Evolutionary conservation across 177 flowering plant species (phyloP), one percentile per base, ranked within the genome.

Genomic region (Vitis hybrid): DNA sequence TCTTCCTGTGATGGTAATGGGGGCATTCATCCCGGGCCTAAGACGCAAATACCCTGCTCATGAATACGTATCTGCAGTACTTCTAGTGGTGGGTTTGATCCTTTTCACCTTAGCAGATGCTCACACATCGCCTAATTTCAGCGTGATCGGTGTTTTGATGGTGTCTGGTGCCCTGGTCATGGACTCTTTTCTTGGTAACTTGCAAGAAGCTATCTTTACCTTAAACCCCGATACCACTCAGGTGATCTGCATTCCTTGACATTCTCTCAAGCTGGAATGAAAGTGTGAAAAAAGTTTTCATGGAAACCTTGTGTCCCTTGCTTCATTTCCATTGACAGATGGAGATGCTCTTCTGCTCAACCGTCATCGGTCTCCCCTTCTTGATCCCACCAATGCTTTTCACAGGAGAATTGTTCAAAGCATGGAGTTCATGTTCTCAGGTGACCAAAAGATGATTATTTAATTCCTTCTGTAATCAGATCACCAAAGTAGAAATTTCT

Each of bases 1-100:
- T 30, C 74, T 95, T 73, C 99, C 99, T 0, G 99, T 95, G 76
- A 95, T 95, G 99, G 65, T 95, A 71, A 95, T 95, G 99, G 99
- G 99, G 16, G 94, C 98, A 11, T 93, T 95, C 72, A 91, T 95
- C 19, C 98, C 99, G 0, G 99, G 99, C 1, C 82, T 95, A 35
- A 81, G 98, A 63, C 65, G 99, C 61, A 95, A 91, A 78, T 95
- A 95, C 70, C 94, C 98, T 0, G 65, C 72, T 50, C 92, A 88
- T n/a, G 99, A 95, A 76, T 95, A 95, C 52, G 51, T 93, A 4
- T 88, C 99, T 1, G 99, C 99, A 7, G 10, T 90, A 9, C 90
- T 95, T 61, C 79, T 95, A n/a, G 97, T 95, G 1, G 78, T 89
- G 60, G 99, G 99, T 24, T 74, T 95, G 73, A 93, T 95, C 72